Conservation (phyloP, 129 eudicot species). For the Sambucus nigra region DNA sequence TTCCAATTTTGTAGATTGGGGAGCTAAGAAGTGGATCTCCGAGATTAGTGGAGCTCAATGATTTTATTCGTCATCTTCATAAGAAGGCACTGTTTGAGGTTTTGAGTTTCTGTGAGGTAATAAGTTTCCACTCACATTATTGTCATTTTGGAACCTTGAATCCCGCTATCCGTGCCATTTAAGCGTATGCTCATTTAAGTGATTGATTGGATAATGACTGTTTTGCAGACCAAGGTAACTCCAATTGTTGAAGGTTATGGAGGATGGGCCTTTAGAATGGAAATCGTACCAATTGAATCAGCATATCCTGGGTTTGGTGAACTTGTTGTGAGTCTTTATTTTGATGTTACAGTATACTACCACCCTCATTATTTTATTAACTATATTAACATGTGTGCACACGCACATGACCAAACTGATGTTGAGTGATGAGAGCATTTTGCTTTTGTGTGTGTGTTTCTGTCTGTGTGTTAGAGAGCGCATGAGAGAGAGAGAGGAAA, state of each 20-base stretch:
- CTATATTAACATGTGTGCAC: no score
- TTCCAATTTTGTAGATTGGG: constrained; percentile 49
- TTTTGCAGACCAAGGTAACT: constrained; percentile 88
- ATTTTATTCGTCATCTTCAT: constrained; percentile 66
- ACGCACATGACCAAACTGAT: background rate
- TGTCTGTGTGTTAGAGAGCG: no score
- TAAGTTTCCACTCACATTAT: background rate
- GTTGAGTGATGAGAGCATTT: background rate
- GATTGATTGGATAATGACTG: constrained; percentile 7
- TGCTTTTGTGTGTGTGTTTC: background rate
- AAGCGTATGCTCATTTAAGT: background rate
- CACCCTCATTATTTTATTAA: background rate
- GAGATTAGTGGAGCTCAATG: constrained; percentile 72
- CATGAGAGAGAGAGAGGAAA: no score
- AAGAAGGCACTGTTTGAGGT: constrained; percentile 71
- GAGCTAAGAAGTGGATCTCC: constrained; percentile 99
- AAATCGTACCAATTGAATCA: constrained; percentile 92
- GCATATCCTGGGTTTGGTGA: constrained; percentile 97
- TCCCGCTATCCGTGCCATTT: background rate
- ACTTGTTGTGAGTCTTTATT: constrained; percentile 58
- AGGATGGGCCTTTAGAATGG: constrained; percentile 94
- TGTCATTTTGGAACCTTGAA: background rate
- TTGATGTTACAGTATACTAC: background rate
- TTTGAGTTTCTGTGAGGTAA: constrained; percentile 97
- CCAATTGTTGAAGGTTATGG: constrained; percentile 99